Percentiles rank a stretch among this genome's conserved stretches.
Evolutionary conservation across 176 grass and related monocot genomes (phyloP).

Genomic region (Sorghum bicolor): Sorghum_bicolor_NCBIv3 NC_012877.2:675501-676000

Average conservation of each 20-base stretch:
- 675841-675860: too few relatives aligned
- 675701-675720: not conserved
- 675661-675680: constrained; percentile 10
- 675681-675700: not conserved
- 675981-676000: not conserved
- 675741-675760: constrained; percentile 34
- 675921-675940: too few relatives aligned
- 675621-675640: not conserved
- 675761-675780: not conserved
- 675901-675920: too few relatives aligned
- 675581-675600: too few relatives aligned
- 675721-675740: constrained; percentile 20
- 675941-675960: not conserved
- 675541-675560: constrained; percentile 24
- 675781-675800: too few relatives aligned
- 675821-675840: too few relatives aligned
- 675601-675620: too few relatives aligned
- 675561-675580: constrained; percentile 2
- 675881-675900: too few relatives aligned
- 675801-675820: too few relatives aligned
- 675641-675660: not conserved
- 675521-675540: not conserved
- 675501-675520: not conserved
- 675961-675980: not conserved
- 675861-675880: too few relatives aligned